Conservation (phyloP, 805 yeast genomes). For the Yamadazyma insecticola region DNA sequence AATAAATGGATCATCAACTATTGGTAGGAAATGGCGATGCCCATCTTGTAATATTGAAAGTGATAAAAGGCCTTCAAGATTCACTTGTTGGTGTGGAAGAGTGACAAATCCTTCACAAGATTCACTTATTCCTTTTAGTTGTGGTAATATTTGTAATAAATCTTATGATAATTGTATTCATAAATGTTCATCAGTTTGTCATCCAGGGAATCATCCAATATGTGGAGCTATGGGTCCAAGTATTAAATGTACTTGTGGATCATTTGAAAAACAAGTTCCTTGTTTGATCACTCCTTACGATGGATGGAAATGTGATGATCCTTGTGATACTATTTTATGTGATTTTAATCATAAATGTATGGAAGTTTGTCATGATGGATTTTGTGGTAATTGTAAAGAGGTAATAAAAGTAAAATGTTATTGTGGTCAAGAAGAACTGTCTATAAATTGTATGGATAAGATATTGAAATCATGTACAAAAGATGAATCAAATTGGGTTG, state of each 20-base stretch:
- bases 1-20: conserved; percentile 58
- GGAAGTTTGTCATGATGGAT: conserved; percentile 66
- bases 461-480: conserved; percentile 32
- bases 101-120: conserved; percentile 51
- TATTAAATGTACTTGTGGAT: conserved; percentile 73
- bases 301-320: conserved; percentile 65
- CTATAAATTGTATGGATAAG: conserved; percentile 42
- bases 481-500: conserved; percentile 20
- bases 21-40: conserved; percentile 70
- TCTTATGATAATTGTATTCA: conserved; percentile 61
- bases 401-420: conserved; percentile 54
- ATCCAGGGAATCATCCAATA: conserved; percentile 82
- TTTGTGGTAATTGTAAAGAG: conserved; percentile 71
- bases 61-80: conserved; percentile 48
- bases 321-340: conserved; percentile 61
- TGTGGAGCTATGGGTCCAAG: conserved; percentile 79
- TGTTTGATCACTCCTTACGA: conserved; percentile 67
- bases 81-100: conserved; percentile 89
- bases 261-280: conserved; percentile 58
- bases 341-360: conserved; percentile 63
- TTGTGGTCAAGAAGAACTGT: conserved; percentile 58
- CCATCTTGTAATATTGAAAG: conserved; percentile 68
- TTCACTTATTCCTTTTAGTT: conserved; percentile 66
- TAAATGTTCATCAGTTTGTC: conserved; percentile 71
- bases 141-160: conserved; percentile 77